phyloP scores from a whole-genome alignment of 345 rosid species.

The Crucihimalaya himalaica region DNA sequence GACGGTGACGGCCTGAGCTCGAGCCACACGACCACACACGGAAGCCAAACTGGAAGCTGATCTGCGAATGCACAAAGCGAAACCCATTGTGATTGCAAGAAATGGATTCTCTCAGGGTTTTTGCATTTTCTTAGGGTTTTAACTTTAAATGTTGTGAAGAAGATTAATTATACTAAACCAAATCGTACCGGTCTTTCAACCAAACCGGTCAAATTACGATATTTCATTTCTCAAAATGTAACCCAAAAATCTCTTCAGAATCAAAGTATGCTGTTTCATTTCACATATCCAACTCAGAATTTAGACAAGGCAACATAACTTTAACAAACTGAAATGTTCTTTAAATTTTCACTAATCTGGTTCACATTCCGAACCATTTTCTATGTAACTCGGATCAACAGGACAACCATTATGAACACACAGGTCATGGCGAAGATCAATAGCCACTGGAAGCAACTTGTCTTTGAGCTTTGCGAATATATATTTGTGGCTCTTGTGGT shows the following conservation, averaged over 20 bases:
- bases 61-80: constrained; percentile 31
- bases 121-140: constrained; percentile 16
- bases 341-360: neutral
- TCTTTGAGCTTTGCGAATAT: constrained; percentile 68
- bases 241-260: neutral
- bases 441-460: constrained; percentile 86
- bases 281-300: constrained; percentile 1
- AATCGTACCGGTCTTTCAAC: neutral
- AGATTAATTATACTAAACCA: neutral
- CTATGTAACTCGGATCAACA: constrained; percentile 77
- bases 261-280: neutral
- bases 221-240: neutral
- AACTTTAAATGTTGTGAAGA: neutral
- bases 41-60: constrained; percentile 37
- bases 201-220: neutral
- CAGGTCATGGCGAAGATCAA: constrained; percentile 66
- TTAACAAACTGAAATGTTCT: constrained; percentile 1
- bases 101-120: constrained; percentile 25
- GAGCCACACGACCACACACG: constrained; percentile 44
- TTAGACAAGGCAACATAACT: neutral
- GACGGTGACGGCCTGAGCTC: constrained; percentile 41
- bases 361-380: neutral
- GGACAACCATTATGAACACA: constrained; percentile 81
- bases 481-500: constrained; percentile 61
- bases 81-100: constrained; percentile 24